These are phyloP conservation scores for Coemansia sp. DNA, from an alignment of 192 early-diverging fungal genomes.

Conservation along the genomic window DNA sequence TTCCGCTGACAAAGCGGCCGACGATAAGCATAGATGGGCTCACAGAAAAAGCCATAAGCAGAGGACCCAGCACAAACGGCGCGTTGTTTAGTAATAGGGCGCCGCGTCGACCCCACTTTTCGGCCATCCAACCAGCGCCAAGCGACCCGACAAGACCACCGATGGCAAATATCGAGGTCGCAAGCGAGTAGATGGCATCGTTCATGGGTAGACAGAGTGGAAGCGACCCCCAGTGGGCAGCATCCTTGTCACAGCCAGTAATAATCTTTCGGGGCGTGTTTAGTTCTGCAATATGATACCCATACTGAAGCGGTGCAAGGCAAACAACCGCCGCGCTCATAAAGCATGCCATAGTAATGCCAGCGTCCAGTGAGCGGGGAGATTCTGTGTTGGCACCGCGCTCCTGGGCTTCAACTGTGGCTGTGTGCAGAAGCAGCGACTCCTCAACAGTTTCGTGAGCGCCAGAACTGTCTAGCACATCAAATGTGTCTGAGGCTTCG, in stretches of 20 bases:
- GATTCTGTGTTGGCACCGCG: neutral
- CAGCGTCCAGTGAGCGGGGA: constrained; percentile 21
- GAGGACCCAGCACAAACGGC: constrained; percentile 58
- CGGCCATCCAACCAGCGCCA: constrained; percentile 60
- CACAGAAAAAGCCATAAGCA: constrained; percentile 63
- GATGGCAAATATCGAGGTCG: constrained; percentile 42
- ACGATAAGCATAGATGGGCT: constrained; percentile 49
- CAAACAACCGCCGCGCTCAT: constrained; percentile 29
- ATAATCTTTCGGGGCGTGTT: constrained; percentile 50
- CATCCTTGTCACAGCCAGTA: constrained; percentile 29
- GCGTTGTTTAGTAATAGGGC: constrained; percentile 67
- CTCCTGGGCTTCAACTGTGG: neutral
- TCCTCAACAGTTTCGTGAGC: constrained; percentile 19
- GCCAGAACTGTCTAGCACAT: neutral
- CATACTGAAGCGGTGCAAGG: constrained; percentile 50
- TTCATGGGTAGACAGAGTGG: constrained; percentile 71
- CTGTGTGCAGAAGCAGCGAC: constrained; percentile 35
- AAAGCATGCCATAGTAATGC: constrained; percentile 44
- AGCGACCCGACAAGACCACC: constrained; percentile 67
- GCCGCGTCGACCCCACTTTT: constrained; percentile 67
- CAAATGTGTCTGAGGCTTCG: neutral
- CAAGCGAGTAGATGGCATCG: constrained; percentile 55
- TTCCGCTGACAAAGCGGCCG: constrained; percentile 74
- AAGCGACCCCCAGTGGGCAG: constrained; percentile 28
- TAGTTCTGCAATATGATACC: constrained; percentile 54